Percentiles rank a stretch among this genome's conserved stretches.
phyloP scores from a whole-genome alignment of 2,329 filamentous ascomycete genomes.

The Fusarium ambrosium region DNA sequence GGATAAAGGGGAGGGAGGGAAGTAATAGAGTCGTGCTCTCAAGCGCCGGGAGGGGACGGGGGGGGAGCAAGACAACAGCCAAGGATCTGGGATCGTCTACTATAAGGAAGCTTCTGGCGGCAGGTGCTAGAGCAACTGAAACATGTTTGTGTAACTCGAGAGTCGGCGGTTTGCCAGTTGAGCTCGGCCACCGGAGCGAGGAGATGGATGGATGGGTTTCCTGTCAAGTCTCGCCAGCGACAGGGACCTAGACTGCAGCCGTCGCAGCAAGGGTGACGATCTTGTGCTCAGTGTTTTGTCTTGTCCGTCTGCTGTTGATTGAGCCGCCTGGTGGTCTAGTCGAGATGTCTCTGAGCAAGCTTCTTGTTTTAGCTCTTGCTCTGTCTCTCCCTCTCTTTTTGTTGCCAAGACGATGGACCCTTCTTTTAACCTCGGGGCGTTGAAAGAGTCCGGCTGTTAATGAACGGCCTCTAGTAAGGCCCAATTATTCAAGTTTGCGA shows the following conservation, averaged over 20 bases:
- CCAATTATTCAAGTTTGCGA: constrained; percentile 29
- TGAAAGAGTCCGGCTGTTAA: constrained; percentile 6
- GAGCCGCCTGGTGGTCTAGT: constrained; percentile 5
- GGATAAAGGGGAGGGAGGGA: neutral
- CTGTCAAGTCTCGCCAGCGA: constrained; percentile 21
- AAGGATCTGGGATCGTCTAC: constrained; percentile 27
- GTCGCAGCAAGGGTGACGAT: constrained; percentile 24
- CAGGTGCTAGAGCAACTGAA: constrained; percentile 48
- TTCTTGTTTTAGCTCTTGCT: constrained; percentile 17
- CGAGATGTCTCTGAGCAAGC: constrained; percentile 20
- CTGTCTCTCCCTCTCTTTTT: constrained; percentile 5
- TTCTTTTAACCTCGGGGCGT: constrained; percentile 6
- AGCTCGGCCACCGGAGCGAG: constrained; percentile 42
- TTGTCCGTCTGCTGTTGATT: constrained; percentile 23
- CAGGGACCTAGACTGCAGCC: constrained; percentile 16
- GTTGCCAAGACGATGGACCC: neutral
- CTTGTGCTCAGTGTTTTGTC: constrained; percentile 41
- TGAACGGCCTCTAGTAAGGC: constrained; percentile 13
- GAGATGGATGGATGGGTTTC: constrained; percentile 14
- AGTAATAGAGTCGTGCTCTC: constrained; percentile 17
- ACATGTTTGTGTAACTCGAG: constrained; percentile 54
- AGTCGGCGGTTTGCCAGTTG: constrained; percentile 47
- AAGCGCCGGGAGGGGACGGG: neutral
- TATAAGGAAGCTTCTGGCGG: constrained; percentile 45
- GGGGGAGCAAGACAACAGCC: constrained; percentile 21